Evolutionary conservation across 2,329 filamentous ascomycete species (phyloP), one percentile per base, ranked within the genome.

Genomic region (Apiospora hydei): DNA sequence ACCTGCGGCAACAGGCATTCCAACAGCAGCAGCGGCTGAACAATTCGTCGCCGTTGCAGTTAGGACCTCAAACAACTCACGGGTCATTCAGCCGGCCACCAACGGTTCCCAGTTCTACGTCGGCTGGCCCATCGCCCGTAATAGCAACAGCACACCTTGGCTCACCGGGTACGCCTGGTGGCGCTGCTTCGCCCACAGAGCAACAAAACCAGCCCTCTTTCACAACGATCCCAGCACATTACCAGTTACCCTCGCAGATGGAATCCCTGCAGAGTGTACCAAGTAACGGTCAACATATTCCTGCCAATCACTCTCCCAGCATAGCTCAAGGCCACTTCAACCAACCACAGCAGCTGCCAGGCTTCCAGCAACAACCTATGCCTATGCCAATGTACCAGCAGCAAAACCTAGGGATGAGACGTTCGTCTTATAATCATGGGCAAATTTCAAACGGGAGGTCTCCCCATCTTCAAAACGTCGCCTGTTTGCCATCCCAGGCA

Each of bases 401-500:
- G 26, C 57, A 70, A 67, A 8, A n/a, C 41, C 16, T 30, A 11
- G 43, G 18, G 10, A 4, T 51, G 10, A 72, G 72, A 53, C 72
- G 69, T 14, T 44, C 69, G 6, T 73, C 72, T 44, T 67, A 73
- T n/a, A 66, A 67, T 1, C 53, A 71, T 46, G 38, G 16, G 1
- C 70, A 71, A 26, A 44, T 34, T 21, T 26, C 70, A 51, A 69
- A 44, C 30, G 18, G 49, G 30, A 49, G 51, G 24, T 73, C 70
- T 10, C 69, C 72, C 14, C 72, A 69, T 16, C 21, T 73, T 34
- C 72, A 73, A 38, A 72, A 64, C 11, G 18, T 24, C 24, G 7
- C 41, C 13, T 44, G 14, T 46, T 14, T 51, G 6, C 34, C 49
- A 51, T 34, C 68, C 11, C 68, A 51, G 68, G 30, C 21, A 49